A percentile compares a stretch with the other conserved stretches of the same genome.
Evolutionary conservation across 2,329 filamentous ascomycete genomes (phyloP).

Genomic region (Diplodia corticola): DNA sequence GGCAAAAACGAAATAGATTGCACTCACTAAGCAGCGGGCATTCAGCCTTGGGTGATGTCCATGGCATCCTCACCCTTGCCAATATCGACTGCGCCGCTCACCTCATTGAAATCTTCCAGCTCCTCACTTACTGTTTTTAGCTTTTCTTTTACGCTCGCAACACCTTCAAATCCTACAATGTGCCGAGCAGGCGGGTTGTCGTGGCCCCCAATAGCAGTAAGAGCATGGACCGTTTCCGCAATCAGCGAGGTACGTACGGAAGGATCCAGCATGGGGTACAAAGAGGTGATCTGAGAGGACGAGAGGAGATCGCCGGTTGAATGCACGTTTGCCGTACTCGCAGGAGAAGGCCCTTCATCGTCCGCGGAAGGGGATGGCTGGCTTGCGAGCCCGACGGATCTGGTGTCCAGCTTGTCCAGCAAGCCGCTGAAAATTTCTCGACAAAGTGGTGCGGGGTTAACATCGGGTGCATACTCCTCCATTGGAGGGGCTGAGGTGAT

Average conservation of each 20-base stretch:
- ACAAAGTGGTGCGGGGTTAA: conserved; percentile 75
- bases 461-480: conserved; percentile 65
- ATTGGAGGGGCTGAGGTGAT: conserved; percentile 82
- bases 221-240: conserved; percentile 84
- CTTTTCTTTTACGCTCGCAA: conserved; percentile 89
- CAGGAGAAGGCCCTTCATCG: conserved; percentile 21
- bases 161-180: conserved; percentile 88
- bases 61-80: conserved; percentile 29
- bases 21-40: conserved; percentile 3
- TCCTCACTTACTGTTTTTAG: conserved; percentile 95
- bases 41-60: conserved; percentile 13
- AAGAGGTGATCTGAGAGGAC: conserved; percentile 57
- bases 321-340: conserved; percentile 28
- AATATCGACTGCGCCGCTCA: conserved; percentile 82
- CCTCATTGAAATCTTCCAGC: conserved; percentile 91
- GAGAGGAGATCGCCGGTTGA: conserved; percentile 49
- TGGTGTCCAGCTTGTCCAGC: conserved; percentile 67
- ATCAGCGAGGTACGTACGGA: conserved; percentile 72
- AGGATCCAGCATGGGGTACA: conserved; percentile 71
- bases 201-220: conserved; percentile 90
- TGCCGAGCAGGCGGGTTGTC: conserved; percentile 93
- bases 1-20: conserved; percentile 6
- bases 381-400: conserved; percentile 31
- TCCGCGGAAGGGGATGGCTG: background rate
- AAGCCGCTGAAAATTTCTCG: conserved; percentile 81